These are phyloP conservation scores for Xylaria grammica DNA, from an alignment of 495 filamentous ascomycete genomes.

Conservation along the genomic window DNA sequence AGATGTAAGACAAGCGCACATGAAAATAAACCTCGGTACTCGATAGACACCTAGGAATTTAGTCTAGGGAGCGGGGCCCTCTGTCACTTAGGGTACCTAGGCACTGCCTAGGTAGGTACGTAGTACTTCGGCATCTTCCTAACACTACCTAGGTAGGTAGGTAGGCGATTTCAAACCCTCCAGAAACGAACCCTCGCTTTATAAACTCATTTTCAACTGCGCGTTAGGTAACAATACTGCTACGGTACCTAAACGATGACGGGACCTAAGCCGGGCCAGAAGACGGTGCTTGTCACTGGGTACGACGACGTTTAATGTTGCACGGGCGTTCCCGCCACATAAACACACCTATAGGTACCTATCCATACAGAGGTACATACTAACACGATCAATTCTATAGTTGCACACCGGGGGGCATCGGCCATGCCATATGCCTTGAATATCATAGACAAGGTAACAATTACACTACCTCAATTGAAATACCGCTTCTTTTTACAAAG, in stretches of 20 bases:
- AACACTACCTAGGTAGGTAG: too few species aligned
- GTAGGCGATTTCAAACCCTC: too few species aligned
- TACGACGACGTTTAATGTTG: slow-evolving; percentile 25
- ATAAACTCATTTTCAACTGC: too few species aligned
- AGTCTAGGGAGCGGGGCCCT: too few species aligned
- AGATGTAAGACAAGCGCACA: too few species aligned
- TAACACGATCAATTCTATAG: slow-evolving; percentile 33
- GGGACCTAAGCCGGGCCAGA: slow-evolving; percentile 42
- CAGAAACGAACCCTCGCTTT: too few species aligned
- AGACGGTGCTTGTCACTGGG: slow-evolving; percentile 60
- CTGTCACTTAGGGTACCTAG: too few species aligned
- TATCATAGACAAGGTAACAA: slow-evolving; percentile 53
- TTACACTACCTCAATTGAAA: not conserved
- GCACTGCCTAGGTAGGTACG: too few species aligned
- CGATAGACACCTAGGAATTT: too few species aligned
- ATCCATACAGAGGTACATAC: not conserved
- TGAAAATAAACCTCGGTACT: too few species aligned
- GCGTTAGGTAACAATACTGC: not conserved
- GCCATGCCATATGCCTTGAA: slow-evolving; percentile 54
- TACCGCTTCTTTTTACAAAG: not conserved
- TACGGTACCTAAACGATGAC: slow-evolving; percentile 20
- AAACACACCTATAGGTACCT: not conserved
- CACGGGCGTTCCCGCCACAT: not conserved
- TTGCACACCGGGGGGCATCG: slow-evolving; percentile 60
- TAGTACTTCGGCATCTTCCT: too few species aligned